phyloP scores from a whole-genome alignment of 202 grass and related monocot genomes.

The Zoysia matrella region DNA sequence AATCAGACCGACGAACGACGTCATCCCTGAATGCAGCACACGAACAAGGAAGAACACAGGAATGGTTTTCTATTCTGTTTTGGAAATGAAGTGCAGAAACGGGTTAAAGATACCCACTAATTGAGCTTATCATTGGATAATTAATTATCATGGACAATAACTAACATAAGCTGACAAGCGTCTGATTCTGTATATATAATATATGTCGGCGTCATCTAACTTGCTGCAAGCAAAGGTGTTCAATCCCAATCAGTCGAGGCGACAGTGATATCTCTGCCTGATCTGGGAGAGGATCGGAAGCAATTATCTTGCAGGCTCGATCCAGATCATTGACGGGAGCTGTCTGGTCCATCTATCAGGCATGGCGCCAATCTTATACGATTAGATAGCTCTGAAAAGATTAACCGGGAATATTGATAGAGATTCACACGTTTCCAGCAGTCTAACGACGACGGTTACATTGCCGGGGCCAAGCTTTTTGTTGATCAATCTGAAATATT shows the following conservation, averaged over 20 bases:
- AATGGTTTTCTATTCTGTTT: too few relatives aligned
- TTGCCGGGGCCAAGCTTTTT: neutral
- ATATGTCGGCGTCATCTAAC: neutral
- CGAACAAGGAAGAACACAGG: neutral
- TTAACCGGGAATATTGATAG: too few relatives aligned
- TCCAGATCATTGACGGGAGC: neutral
- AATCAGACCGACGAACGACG: neutral
- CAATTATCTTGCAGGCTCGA: neutral
- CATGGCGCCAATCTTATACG: constrained; percentile 8
- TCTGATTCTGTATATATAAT: neutral
- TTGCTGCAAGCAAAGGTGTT: constrained; percentile 46
- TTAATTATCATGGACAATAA: too few relatives aligned
- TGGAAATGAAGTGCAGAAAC: neutral
- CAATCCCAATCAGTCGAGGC: constrained; percentile 47
- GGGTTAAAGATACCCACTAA: constrained; percentile 7
- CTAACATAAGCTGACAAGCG: too few relatives aligned
- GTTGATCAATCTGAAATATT: neutral
- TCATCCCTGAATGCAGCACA: constrained; percentile 21
- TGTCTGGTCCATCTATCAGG: constrained; percentile 22
- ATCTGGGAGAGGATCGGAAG: constrained; percentile 21
- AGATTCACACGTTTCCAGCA: constrained; percentile 1
- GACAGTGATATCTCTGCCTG: constrained; percentile 39
- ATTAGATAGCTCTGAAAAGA: constrained; percentile 1
- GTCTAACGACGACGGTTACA: neutral
- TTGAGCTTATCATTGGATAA: too few relatives aligned